phyloP scores from a whole-genome alignment of 2,329 filamentous ascomycete genomes.

The Aureobasidium musti region DNA sequence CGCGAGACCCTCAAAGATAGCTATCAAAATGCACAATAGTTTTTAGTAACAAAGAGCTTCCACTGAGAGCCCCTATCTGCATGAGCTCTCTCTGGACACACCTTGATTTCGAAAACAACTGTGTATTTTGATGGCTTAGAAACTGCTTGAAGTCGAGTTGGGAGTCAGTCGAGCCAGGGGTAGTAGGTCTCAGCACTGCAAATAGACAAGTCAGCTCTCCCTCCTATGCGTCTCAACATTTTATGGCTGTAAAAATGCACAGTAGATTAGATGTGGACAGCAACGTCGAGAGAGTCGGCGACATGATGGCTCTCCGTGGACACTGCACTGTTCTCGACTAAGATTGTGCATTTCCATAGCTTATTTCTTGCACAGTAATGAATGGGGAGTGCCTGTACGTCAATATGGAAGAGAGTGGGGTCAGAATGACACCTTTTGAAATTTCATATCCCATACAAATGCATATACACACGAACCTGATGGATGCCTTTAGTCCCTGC shows the following conservation, averaged over 20 bases:
- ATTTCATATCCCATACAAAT: conserved; percentile 26
- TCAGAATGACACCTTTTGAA: not conserved
- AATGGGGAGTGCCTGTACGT: not conserved
- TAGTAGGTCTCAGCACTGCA: too few species aligned
- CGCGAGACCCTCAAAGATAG: too few species aligned
- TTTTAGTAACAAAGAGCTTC: not conserved
- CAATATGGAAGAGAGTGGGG: not conserved
- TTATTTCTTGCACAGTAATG: too few species aligned
- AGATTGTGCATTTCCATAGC: too few species aligned
- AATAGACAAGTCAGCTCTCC: too few species aligned
- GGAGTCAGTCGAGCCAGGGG: not conserved
- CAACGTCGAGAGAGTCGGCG: too few species aligned
- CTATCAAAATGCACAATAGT: conserved; percentile 1
- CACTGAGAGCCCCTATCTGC: not conserved
- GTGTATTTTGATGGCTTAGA: not conserved
- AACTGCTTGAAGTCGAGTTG: not conserved
- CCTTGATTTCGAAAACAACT: not conserved
- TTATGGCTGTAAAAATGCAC: too few species aligned
- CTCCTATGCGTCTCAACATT: too few species aligned
- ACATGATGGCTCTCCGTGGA: too few species aligned
- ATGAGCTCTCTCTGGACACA: not conserved
- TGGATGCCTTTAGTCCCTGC: conserved; percentile 26
- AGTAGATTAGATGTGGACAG: not conserved
- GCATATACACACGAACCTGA: conserved; percentile 16
- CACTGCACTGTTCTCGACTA: too few species aligned